A percentile compares a stretch with the other conserved stretches of the same genome.
phyloP scores from a whole-genome alignment of 176 grass and related monocot species.

The Guadua angustifolia region DNA sequence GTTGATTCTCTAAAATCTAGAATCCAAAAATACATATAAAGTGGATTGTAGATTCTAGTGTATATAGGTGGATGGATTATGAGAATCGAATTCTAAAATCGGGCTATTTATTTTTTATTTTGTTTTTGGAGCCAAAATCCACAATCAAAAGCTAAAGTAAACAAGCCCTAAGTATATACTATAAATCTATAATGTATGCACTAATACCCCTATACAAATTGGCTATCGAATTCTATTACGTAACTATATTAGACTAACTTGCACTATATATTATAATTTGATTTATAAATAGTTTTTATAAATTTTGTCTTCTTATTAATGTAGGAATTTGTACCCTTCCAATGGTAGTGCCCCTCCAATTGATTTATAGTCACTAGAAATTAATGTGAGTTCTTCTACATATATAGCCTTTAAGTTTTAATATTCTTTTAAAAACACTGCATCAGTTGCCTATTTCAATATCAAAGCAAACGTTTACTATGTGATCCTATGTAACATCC shows the following conservation, averaged over 20 bases:
- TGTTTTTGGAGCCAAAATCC: too few species aligned
- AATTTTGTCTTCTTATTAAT: not conserved
- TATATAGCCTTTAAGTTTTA: not conserved
- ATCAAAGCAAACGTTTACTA: not conserved
- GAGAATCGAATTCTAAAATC: too few species aligned
- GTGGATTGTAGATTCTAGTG: too few species aligned
- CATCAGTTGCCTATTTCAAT: not conserved
- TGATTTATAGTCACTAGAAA: not conserved
- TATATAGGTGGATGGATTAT: too few species aligned
- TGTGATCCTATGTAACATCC: not conserved
- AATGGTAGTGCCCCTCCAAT: not conserved
- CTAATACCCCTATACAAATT: not conserved
- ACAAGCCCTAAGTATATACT: not conserved
- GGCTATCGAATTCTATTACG: not conserved
- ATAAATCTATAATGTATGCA: not conserved
- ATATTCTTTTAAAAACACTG: not conserved
- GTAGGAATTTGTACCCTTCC: not conserved
- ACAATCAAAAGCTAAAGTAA: too few species aligned
- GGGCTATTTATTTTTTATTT: too few species aligned
- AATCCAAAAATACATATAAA: too few species aligned
- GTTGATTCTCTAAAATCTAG: too few species aligned
- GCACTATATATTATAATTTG: not conserved
- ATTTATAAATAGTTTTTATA: not conserved
- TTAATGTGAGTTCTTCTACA: not conserved
- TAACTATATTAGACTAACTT: not conserved